Base-by-base conservation (phyloP, 164 flowering plant genomes). In the Annona squamosa region DNA sequence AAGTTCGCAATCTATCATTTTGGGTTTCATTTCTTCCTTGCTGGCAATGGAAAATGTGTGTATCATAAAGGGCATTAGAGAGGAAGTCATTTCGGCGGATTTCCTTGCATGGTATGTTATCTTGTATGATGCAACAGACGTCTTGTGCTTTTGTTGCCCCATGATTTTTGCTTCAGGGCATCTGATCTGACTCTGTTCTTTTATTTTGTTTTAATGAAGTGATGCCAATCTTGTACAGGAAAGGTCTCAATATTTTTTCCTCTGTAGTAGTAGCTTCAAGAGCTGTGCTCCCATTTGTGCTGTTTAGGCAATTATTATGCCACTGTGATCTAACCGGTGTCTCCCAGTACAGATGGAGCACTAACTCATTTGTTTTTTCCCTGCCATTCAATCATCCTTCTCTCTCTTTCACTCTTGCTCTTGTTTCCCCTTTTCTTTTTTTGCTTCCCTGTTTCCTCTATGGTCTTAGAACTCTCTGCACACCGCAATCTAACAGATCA, bases 11-110 rank as follows among this genome's bases (percentile, higher is more conserved):
- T 45, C 62, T 46, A 7, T 63, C 68, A 18, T 72, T 72, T 71
- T 71, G 63, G 48, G 65, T 26, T 18, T 59, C n/a, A 37, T 26
- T 47, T 46, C 44, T 72, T 41, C 41, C 19, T 72, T 10, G 48
- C 45, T 71, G 2, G 59, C 65, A 48, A 72, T 61, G 65, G 43
- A 61, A 26, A 56, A 71, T 37, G 56, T 72, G 67, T 72, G 74
- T 72, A 72, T 72, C 68, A 71, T 72, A 63, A 63, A 43, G 68
- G 68, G 67, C 46, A 19, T 48, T 63, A 72, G 46, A 72, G 74
- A 63, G 68, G 59, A 62, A 63, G 65, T 59, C 57, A 59, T 62
- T 47, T 65, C 67, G 44, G 74, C 57, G 74, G 74, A 72, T 46
- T 52, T 57, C 73, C 65, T 26, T 61, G 56, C 65, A 71, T 71